Conservation (phyloP, 116 monocot genomes). For the Phalaenopsis hybrid region DNA sequence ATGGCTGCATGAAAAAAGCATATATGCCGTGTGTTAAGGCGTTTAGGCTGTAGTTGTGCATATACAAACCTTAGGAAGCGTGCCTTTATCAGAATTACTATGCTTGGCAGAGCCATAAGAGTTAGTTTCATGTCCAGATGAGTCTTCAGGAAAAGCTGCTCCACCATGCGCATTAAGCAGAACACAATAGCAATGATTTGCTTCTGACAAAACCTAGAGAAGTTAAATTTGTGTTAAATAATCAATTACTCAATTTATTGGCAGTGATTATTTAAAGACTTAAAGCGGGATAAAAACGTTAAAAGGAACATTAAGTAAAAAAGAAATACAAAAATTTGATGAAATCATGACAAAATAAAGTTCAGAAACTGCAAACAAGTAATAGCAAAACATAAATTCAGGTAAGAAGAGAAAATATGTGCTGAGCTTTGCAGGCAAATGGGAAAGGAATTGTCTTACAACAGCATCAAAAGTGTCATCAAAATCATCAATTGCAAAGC, state of each 20-base stretch:
- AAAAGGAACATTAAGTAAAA: background rate
- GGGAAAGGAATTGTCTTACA: slow-evolving; percentile 35
- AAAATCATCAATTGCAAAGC: slow-evolving; percentile 97
- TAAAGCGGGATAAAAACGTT: background rate
- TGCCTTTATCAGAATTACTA: slow-evolving; percentile 11
- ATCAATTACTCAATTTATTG: background rate
- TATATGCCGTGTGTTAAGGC: background rate
- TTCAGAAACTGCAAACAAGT: background rate
- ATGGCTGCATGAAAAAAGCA: background rate
- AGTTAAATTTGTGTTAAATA: slow-evolving; percentile 4
- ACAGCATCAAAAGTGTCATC: slow-evolving; percentile 98
- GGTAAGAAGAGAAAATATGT: background rate
- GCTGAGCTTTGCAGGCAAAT: background rate
- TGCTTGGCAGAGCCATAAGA: slow-evolving; percentile 12
- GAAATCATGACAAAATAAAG: background rate
- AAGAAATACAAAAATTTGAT: background rate
- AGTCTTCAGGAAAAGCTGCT: slow-evolving; percentile 73
- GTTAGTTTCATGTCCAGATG: slow-evolving; percentile 2
- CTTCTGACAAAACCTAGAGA: slow-evolving; percentile 75
- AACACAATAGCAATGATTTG: slow-evolving; percentile 97
- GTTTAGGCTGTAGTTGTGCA: background rate
- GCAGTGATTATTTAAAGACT: background rate
- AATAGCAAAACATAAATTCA: background rate
- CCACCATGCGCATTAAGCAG: slow-evolving; percentile 89
- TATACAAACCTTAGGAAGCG: slow-evolving; percentile 45